Evolutionary conservation across 2,329 filamentous ascomycete genomes (phyloP).

Genomic region (Fusarium verticillioides): DNA sequence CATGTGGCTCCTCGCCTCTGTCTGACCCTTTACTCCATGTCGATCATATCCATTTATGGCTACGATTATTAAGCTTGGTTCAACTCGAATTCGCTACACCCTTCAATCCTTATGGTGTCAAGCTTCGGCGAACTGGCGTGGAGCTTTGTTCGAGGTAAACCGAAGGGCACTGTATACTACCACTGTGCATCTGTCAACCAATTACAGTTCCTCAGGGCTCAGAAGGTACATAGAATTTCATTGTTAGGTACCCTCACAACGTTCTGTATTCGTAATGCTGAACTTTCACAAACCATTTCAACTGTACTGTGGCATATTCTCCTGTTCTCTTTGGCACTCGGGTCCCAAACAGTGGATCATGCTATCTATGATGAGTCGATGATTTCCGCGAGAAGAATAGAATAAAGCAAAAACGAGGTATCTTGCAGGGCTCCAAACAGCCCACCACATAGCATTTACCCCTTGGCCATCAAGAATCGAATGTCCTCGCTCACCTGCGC

Average conservation of each 20-base stretch:
- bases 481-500: constrained; percentile 11
- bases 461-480: constrained; percentile 24
- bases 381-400: constrained; percentile 4
- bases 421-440: constrained; percentile 33
- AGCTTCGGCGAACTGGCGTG: constrained; percentile 20
- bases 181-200: neutral
- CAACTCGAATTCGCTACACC: constrained; percentile 17
- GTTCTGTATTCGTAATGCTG: neutral
- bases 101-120: constrained; percentile 3
- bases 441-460: constrained; percentile 19
- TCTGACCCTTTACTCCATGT: constrained; percentile 15
- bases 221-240: neutral
- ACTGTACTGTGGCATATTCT: neutral
- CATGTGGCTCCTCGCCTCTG: constrained; percentile 40
- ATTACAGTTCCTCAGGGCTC: neutral
- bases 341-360: constrained; percentile 1
- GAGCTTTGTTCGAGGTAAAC: neutral
- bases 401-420: constrained; percentile 31
- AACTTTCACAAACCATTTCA: neutral
- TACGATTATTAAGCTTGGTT: constrained; percentile 17
- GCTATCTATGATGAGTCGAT: constrained; percentile 29
- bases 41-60: constrained; percentile 22
- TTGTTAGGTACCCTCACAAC: neutral
- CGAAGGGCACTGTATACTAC: neutral
- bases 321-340: constrained; percentile 17